phyloP scores from a whole-genome alignment of 768 basidiomycete genomes.

The Sistotremastrum suecicum region DNA sequence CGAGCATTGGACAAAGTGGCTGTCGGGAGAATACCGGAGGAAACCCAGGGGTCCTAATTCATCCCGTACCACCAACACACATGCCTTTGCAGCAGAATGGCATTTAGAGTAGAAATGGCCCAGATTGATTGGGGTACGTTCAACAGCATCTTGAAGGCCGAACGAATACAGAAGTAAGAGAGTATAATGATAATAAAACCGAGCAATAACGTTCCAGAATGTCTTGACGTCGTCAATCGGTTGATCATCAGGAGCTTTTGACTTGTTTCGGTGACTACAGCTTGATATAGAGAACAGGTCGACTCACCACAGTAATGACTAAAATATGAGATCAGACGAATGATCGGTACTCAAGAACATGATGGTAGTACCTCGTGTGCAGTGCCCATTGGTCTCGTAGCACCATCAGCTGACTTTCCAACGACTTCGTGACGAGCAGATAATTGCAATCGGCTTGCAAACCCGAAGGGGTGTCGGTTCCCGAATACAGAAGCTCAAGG shows the following conservation, averaged over 20 bases:
- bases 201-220: too few species aligned
- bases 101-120: slow-evolving; percentile 15
- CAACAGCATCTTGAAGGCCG: slow-evolving; percentile 31
- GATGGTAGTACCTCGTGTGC: too few species aligned
- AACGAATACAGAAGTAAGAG: slow-evolving; percentile 30
- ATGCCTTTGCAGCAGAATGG: slow-evolving; percentile 11
- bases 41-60: slow-evolving; percentile 19
- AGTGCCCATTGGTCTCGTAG: slow-evolving; percentile 14
- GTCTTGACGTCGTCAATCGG: too few species aligned
- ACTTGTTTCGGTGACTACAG: too few species aligned
- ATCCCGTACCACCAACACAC: slow-evolving; percentile 19
- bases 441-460: slow-evolving; percentile 29
- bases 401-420: slow-evolving; percentile 18
- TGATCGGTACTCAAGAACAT: too few species aligned
- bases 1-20: slow-evolving; percentile 26
- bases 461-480: slow-evolving; percentile 23
- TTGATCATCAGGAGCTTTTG: slow-evolving; percentile 8
- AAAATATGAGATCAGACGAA: too few species aligned
- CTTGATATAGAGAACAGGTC: too few species aligned
- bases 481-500: slow-evolving; percentile 29
- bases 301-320: too few species aligned
- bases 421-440: slow-evolving; percentile 15
- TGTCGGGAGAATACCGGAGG: slow-evolving; percentile 25
- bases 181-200: slow-evolving; percentile 22
- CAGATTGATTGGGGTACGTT: slow-evolving; percentile 14